Base-by-base conservation (phyloP, 352 stramenopile genomes). In the Blastocystis sp. region DNA sequence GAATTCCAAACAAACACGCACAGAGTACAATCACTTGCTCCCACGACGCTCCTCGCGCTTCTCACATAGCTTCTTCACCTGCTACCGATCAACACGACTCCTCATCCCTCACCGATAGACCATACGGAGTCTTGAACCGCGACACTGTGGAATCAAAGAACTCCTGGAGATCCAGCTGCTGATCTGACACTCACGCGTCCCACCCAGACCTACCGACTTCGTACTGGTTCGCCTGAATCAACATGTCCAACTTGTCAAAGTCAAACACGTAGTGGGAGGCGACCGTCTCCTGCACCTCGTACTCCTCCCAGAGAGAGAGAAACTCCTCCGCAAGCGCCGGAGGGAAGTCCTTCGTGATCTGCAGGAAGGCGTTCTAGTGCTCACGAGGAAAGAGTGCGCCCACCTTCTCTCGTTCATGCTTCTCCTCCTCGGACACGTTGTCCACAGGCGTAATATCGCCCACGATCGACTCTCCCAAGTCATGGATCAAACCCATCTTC, bases 201-300 rank as follows among this genome's bases (percentile, higher is more conserved):
- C 6, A 38, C 4, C 8, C 16, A 63, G 21, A 42, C 46, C 48
- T 90, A 94, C 90, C 92, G 42, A 88, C 88, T 76, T 97, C 93
- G 87, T 97, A 97, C 63, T 96, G 92, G 65, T 95, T 89, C 9
- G 93, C 93, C 87, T 97, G 93, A 64, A 97, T 87, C 56, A 96
- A 95, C 93, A 97, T 97, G 88, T 97, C 93, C 75, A 97, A 93
- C 88, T 96, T 96, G 87, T 97, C 93, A 88, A 97, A 94, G 87
- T 97, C 93, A 88, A 96, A 96, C 77, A 97, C 91, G 44, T 95
- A 90, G 81, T 91, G 91, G 21, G 93, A 91, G 86, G 95, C 92
- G 59, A 92, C 88, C 0, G 90, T 92, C 24, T 75, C 87, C 38
- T 91, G 91, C 42, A 89, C 87, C 76, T 95, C 91, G 87, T 95